Conservation (phyloP, 73 alveolate species). For the Loxodes magnus region DNA sequence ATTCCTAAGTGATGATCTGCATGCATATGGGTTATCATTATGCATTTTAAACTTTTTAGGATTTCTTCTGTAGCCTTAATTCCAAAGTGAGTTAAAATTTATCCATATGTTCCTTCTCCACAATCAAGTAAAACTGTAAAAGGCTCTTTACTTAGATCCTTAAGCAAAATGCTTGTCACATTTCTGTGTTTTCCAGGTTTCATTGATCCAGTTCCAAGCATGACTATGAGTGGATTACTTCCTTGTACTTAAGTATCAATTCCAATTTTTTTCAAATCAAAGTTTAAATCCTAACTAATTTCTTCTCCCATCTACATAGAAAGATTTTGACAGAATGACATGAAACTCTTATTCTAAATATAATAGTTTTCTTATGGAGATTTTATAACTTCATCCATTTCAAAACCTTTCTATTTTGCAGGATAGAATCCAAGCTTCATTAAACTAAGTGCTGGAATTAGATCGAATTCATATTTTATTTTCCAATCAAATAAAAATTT, state of each 20-base stretch:
- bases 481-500: no score
- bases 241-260: slow-evolving; percentile 7
- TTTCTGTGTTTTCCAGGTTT: slow-evolving; percentile 78
- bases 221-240: slow-evolving; percentile 50
- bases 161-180: slow-evolving; percentile 59
- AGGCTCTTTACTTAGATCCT: slow-evolving; percentile 18
- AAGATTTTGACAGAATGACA: neutral
- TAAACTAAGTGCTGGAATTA: neutral
- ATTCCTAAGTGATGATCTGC: slow-evolving; percentile 94
- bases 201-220: slow-evolving; percentile 80
- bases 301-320: neutral
- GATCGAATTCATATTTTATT: no score
- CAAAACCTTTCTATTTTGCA: slow-evolving; percentile 5
- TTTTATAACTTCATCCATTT: neutral
- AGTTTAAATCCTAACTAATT: neutral
- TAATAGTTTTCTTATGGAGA: neutral
- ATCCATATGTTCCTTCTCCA: slow-evolving; percentile 60
- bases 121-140: slow-evolving; percentile 46
- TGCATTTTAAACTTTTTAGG: slow-evolving; percentile 38
- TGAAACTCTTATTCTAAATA: neutral
- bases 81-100: slow-evolving; percentile 41
- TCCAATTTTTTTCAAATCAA: neutral
- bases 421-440: slow-evolving; percentile 1
- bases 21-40: slow-evolving; percentile 87
- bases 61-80: slow-evolving; percentile 44